phyloP scores from a whole-genome alignment of 1,284 basidiomycete species.

The Exobasidium rhododendri region DNA sequence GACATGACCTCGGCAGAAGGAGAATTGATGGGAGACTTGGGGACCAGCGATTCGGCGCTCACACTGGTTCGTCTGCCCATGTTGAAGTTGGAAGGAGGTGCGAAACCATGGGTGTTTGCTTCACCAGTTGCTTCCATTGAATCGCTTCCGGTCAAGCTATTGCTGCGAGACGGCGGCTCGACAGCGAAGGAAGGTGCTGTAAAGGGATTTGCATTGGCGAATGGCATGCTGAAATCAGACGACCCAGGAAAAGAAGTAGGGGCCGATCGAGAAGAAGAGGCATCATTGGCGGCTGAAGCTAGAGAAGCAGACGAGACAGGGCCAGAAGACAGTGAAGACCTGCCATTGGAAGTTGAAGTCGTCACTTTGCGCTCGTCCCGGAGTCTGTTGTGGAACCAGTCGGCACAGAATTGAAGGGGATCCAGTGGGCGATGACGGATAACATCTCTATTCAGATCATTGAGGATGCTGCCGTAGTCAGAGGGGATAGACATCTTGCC shows the following conservation, averaged over 20 bases:
- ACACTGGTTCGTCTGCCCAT: conserved; percentile 89
- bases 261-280: not conserved
- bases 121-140: not conserved
- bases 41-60: conserved; percentile 75
- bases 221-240: not conserved
- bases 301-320: not conserved
- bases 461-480: conserved; percentile 61
- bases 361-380: conserved; percentile 66
- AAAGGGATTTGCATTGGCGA: conserved; percentile 6
- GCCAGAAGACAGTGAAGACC: not conserved
- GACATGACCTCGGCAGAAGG: conserved; percentile 56
- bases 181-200: not conserved
- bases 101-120: conserved; percentile 2
- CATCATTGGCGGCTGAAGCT: not conserved
- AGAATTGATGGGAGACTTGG: conserved; percentile 49
- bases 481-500: conserved; percentile 30
- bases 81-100: conserved; percentile 64
- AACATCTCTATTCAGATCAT: conserved; percentile 80
- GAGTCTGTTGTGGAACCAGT: conserved; percentile 85
- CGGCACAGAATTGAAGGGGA: conserved; percentile 87
- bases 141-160: conserved; percentile 7
- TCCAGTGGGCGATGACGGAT: conserved; percentile 80
- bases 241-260: not conserved
- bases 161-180: not conserved
- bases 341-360: not conserved